These are phyloP conservation scores for Pelargonium cotyledonis DNA, from an alignment of 441 rosid genomes.

Conservation along the genomic window DNA sequence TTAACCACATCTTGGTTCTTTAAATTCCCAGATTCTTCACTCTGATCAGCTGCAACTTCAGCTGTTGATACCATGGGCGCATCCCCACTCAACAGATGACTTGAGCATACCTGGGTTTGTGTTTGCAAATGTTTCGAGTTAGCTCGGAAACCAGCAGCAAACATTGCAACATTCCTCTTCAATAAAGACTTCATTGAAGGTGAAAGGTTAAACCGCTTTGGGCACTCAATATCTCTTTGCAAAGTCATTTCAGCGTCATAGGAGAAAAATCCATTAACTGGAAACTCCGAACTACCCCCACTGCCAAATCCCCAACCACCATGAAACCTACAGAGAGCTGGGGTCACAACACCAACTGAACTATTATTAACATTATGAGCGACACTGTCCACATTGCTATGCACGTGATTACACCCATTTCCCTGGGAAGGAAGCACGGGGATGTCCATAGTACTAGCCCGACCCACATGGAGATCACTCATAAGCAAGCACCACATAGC, in stretches of 20 bases:
- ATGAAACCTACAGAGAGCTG: constrained; percentile 66
- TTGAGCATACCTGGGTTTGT: constrained; percentile 30
- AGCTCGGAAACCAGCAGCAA: constrained; percentile 84
- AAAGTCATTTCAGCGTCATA: constrained; percentile 35
- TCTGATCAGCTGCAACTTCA: constrained; percentile 31
- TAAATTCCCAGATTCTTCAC: constrained; percentile 36
- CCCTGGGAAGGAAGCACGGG: constrained; percentile 32
- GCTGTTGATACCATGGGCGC: constrained; percentile 24
- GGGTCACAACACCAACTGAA: constrained; percentile 38
- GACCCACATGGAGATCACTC: constrained; percentile 87
- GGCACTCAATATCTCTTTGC: constrained; percentile 69
- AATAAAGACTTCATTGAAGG: constrained; percentile 72
- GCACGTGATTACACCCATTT: constrained; percentile 16
- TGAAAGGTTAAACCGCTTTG: constrained; percentile 76
- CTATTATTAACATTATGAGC: constrained; percentile 30
- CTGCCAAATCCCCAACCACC: constrained; percentile 78
- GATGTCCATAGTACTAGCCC: constrained; percentile 61
- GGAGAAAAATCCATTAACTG: constrained; percentile 42
- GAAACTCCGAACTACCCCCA: constrained; percentile 45
- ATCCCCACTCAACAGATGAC: constrained; percentile 30
- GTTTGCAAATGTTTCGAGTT: constrained; percentile 46
- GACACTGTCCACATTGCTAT: constrained; percentile 20
- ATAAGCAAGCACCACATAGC: constrained; percentile 94
- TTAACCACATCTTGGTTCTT: constrained; percentile 48
- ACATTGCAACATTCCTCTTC: constrained; percentile 75